Base-by-base conservation (phyloP, 1,284 basidiomycete species). In the Cutaneotrichosporon cyanovorans region DNA sequence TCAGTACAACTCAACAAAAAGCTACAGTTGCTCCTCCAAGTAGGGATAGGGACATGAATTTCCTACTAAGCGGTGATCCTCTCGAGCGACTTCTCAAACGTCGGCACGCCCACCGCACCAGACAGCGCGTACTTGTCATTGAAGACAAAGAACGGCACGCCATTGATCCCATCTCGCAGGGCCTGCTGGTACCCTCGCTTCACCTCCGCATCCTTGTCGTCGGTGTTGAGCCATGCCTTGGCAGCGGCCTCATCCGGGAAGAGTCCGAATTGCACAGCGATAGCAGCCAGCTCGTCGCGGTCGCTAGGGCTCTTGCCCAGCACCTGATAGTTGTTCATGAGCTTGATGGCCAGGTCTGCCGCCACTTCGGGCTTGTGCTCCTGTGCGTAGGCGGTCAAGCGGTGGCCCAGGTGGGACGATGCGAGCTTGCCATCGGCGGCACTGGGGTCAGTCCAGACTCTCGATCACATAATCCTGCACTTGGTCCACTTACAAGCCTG, bases 71-170 rank as follows among this genome's bases (percentile, higher is more conserved):
- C n/a, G n/a, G n/a, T n/a, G n/a, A n/a, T n/a, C n/a, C n/a, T n/a
- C 30, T 31, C 30, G 30, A 31, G 30, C 9, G 15, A 9, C 30
- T 31, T 31, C 9, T 8, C 15, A 15, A 31, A 31, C 9, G 9
- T 15, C 30, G 8, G 9, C 9, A 31, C 30, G 30, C 30, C 30
- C 9, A 31, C 30, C 30, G 30, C 30, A 15, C 30, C 30, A 15
- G 9, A 9, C 30, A 9, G 9, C 9, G 30, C 30, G 15, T 9
- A 31, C 30, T 66, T 70, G 37, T 62, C 62, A 41, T 72, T 59
- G 38, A 72, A 63, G 12, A 71, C 65, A 33, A 73, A 72, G 63
- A 75, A 76, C 4, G 74, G 74, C 0, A 76, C 74, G 18, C 73
- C 74, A 1, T 63, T 65, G 37, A 76, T 31, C 30, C 30, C 30